phyloP scores from a whole-genome alignment of 345 rosid species.

The Rubroshorea leprosula region DNA sequence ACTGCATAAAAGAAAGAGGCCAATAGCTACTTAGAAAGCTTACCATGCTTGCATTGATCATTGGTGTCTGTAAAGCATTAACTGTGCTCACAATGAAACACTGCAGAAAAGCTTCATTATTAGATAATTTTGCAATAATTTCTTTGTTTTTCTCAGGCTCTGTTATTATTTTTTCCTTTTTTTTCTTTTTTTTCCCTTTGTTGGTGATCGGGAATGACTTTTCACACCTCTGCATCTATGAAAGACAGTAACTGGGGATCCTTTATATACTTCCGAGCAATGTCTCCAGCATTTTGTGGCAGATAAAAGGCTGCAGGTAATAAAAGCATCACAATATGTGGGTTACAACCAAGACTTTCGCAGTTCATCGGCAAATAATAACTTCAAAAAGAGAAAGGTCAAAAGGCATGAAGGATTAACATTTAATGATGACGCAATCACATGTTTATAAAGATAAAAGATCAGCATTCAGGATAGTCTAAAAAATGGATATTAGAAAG shows the following conservation, averaged over 20 bases:
- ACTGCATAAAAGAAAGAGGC: conserved; percentile 4
- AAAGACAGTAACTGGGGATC: conserved; percentile 82
- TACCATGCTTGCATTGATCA: conserved; percentile 97
- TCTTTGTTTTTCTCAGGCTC: neutral
- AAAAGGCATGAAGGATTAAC: neutral
- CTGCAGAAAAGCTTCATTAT: conserved; percentile 35
- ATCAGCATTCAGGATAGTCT: neutral
- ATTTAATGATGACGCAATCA: neutral
- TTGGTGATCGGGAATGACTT: conserved; percentile 5
- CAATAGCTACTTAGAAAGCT: conserved; percentile 16
- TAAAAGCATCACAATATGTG: neutral
- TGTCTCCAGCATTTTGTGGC: conserved; percentile 88
- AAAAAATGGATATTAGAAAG: neutral
- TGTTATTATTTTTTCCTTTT: neutral
- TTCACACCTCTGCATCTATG: conserved; percentile 86
- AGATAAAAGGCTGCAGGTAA: conserved; percentile 66
- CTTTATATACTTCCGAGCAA: conserved; percentile 81
- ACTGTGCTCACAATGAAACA: conserved; percentile 96
- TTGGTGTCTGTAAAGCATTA: conserved; percentile 86
- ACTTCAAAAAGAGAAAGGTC: neutral
- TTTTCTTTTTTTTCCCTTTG: neutral
- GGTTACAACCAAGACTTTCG: neutral
- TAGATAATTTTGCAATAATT: conserved; percentile 2
- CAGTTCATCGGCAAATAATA: neutral
- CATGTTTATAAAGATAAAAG: neutral